Evolutionary conservation across 352 stramenopile genomes (phyloP).

Genomic region (Phytophthora crassamura): DNA sequence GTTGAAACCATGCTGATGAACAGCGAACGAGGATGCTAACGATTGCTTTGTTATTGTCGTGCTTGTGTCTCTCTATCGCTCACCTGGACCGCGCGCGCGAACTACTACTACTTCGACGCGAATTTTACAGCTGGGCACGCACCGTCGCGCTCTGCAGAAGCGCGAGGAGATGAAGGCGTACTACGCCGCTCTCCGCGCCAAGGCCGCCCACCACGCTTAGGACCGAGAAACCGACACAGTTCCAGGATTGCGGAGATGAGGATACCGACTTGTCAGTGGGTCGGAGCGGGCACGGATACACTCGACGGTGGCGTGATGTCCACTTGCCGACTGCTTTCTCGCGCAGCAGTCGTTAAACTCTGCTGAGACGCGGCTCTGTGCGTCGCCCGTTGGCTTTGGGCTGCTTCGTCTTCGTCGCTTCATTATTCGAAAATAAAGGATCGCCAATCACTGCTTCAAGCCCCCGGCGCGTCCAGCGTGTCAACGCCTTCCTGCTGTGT

Average conservation of each 20-base stretch:
- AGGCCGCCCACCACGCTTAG: slow-evolving; percentile 87
- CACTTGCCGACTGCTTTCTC: slow-evolving; percentile 32
- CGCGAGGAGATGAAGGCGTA: slow-evolving; percentile 99
- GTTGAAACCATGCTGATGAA: too few species aligned
- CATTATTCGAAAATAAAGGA: slow-evolving; percentile 86
- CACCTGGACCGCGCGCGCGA: neutral
- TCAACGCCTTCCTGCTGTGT: slow-evolving; percentile 14
- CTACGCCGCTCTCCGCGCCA: slow-evolving; percentile 96
- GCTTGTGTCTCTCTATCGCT: neutral
- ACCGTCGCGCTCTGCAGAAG: slow-evolving; percentile 98
- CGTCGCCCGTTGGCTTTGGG: slow-evolving; percentile 22
- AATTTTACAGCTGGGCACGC: slow-evolving; percentile 93
- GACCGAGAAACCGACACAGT: slow-evolving; percentile 49
- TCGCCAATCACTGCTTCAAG: slow-evolving; percentile 70
- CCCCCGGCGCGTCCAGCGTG: slow-evolving; percentile 15
- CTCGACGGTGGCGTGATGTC: slow-evolving; percentile 38
- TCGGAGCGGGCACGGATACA: slow-evolving; percentile 31
- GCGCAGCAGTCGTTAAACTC: slow-evolving; percentile 17
- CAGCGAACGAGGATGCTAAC: slow-evolving; percentile 20
- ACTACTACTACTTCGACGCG: slow-evolving; percentile 8
- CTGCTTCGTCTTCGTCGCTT: slow-evolving; percentile 55
- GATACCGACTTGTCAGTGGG: slow-evolving; percentile 35
- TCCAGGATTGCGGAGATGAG: slow-evolving; percentile 50
- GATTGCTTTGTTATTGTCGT: slow-evolving; percentile 15
- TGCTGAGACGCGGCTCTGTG: slow-evolving; percentile 27